These are phyloP conservation scores for Hordeum pubiflorum DNA, from an alignment of 202 grass and related monocot species.

Conservation along the genomic window DNA sequence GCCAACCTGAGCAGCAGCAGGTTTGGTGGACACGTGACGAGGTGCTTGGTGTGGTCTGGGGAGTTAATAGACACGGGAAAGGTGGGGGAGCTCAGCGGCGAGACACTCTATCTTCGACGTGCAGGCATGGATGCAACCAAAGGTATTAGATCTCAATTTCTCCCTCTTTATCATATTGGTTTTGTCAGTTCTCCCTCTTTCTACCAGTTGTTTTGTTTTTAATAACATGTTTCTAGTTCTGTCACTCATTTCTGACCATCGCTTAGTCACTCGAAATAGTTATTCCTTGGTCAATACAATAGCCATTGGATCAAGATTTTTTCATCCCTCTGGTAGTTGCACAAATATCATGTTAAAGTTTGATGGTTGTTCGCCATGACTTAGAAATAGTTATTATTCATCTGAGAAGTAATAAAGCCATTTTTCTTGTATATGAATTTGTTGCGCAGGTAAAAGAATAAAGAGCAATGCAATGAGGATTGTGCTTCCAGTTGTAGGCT, in stretches of 20 bases:
- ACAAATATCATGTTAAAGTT: not conserved
- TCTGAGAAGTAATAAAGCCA: not conserved
- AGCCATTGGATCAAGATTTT: not conserved
- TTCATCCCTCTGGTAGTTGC: too few relatives aligned
- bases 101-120: not conserved
- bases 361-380: not conserved
- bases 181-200: not conserved
- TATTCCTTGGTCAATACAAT: not conserved
- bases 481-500: not conserved
- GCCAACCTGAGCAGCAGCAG: constrained; percentile 20
- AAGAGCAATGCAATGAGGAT: not conserved
- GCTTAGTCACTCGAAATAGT: not conserved
- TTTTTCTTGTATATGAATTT: not conserved
- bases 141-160: not conserved
- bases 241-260: not conserved
- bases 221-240: not conserved
- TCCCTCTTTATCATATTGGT: not conserved
- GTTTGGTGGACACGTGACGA: not conserved
- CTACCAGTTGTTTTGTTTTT: not conserved
- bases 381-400: not conserved
- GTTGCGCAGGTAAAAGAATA: not conserved
- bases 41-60: constrained; percentile 38
- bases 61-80: constrained; percentile 13
- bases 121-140: not conserved
- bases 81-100: not conserved